Percentiles rank a stretch among this genome's conserved stretches.
phyloP scores from a whole-genome alignment of 2,329 filamentous ascomycete genomes.

The Aspergillus unguis region DNA sequence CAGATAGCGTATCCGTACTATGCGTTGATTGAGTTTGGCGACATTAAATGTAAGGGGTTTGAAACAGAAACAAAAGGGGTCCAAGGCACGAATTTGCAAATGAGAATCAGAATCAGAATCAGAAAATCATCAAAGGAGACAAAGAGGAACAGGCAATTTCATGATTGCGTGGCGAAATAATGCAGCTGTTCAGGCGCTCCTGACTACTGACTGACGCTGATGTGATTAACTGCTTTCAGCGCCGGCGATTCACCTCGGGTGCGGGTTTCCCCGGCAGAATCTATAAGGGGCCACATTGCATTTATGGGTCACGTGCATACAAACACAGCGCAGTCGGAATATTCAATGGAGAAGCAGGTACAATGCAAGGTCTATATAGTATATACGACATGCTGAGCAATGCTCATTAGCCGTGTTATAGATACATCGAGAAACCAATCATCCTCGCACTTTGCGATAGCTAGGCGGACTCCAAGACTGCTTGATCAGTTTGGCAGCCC shows the following conservation, averaged over 20 bases:
- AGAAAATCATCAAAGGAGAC: conserved; percentile 7
- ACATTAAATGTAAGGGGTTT: not conserved
- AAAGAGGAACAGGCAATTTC: conserved; percentile 1
- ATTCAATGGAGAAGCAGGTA: not conserved
- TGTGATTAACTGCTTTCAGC: not conserved
- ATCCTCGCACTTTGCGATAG: conserved; percentile 76
- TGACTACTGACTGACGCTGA: not conserved
- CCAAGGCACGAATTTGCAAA: not conserved
- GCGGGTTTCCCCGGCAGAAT: conserved; percentile 7
- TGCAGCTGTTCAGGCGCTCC: conserved; percentile 3
- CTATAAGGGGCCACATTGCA: conserved; percentile 5
- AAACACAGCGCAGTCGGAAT: no score
- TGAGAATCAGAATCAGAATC: not conserved
- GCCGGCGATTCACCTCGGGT: not conserved
- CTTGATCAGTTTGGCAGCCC: conserved; percentile 78
- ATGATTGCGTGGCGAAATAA: conserved; percentile 7
- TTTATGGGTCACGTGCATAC: conserved; percentile 1
- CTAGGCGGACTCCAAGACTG: conserved; percentile 85
- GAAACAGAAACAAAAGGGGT: not conserved
- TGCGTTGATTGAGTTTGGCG: not conserved
- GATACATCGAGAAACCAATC: conserved; percentile 11
- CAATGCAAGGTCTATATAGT: conserved; percentile 11
- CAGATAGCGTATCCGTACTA: no score
- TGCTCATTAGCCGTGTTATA: conserved; percentile 1
- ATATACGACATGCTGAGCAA: conserved; percentile 9